Base-by-base conservation (phyloP, 2,329 filamentous ascomycete species). In the Dactylellina leptospora region DNA sequence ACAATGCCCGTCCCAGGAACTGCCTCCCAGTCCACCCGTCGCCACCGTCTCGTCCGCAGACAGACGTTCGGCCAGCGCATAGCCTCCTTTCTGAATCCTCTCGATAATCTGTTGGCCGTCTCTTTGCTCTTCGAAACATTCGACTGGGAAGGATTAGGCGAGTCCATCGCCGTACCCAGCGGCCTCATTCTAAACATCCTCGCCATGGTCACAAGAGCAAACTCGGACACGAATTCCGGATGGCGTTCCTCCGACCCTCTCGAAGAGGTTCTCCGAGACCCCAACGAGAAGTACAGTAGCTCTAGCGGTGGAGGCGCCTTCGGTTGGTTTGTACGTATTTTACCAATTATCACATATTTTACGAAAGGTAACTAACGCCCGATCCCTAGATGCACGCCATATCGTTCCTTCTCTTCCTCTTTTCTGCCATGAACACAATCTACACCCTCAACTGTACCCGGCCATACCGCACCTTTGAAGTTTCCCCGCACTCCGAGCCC, bases 91-190 rank as follows among this genome's bases (percentile, higher is more conserved):
- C 82, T 97, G 69, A 93, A 97, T 78, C 92, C 91, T 2, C 89
- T 90, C 82, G 95, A 99, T 81, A 90, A 93, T 78, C 82, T 95
- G 59, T 86, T 99, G 16, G 96, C 92, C 90, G 81, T 96, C 1
- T 96, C 91, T 0, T 93, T 97, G 79, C 91, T 96, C 81, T 85
- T 99, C 71, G 93, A 97, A 79, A 92, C 92, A 25, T 88, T 90
- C 78, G 91, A 96, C 76, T 96, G 92, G 88, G 91, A 97, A 76
- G 91, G 93, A 18, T 82, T 86, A 72, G 82, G 87, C 73, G 89
- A 90, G 75, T 82, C 87, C 33, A 89, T 91, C 79, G 90, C 91
- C 23, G 86, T 87, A 3, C 88, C 91, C 55, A 82, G 96, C 16
- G 93, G 92, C 3, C 76, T 96, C 25, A 85, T 79, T 0, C 83